Evolutionary conservation across 257 asterid genomes (phyloP).

Genomic region (Agastache rugosa): DNA sequence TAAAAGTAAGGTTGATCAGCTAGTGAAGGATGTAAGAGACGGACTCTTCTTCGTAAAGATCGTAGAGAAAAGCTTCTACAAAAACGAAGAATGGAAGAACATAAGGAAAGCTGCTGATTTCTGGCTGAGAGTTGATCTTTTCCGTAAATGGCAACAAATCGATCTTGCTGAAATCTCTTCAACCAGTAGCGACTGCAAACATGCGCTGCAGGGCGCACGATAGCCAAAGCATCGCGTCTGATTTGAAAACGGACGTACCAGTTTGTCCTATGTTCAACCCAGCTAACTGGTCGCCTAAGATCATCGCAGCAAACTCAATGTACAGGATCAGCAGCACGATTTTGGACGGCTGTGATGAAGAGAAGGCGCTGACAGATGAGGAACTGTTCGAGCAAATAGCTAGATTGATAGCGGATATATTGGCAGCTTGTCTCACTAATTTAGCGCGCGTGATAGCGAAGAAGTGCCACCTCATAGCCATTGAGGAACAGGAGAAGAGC

Average conservation of each 20-base stretch:
- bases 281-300: slow-evolving; percentile 41
- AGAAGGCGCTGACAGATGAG: slow-evolving; percentile 30
- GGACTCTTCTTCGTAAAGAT: slow-evolving; percentile 36
- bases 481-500: slow-evolving; percentile 46
- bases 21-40: slow-evolving; percentile 40
- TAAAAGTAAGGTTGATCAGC: neutral
- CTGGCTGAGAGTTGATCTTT: slow-evolving; percentile 46
- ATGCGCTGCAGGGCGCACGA: slow-evolving; percentile 17
- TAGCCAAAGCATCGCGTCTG: slow-evolving; percentile 35
- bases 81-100: slow-evolving; percentile 23
- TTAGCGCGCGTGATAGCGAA: slow-evolving; percentile 35
- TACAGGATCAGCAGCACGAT: slow-evolving; percentile 43
- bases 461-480: slow-evolving; percentile 46
- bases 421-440: slow-evolving; percentile 47
- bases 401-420: slow-evolving; percentile 43
- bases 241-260: slow-evolving; percentile 32
- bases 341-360: slow-evolving; percentile 23
- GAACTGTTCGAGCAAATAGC: slow-evolving; percentile 33
- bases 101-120: slow-evolving; percentile 43
- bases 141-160: slow-evolving; percentile 45
- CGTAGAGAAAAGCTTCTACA: slow-evolving; percentile 33
- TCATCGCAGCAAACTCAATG: slow-evolving; percentile 58
- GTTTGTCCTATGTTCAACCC: slow-evolving; percentile 46
- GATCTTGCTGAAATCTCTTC: slow-evolving; percentile 32
- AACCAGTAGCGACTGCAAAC: slow-evolving; percentile 14